These are phyloP conservation scores for Auriscalpium vulgare DNA, from an alignment of 768 basidiomycete species.

Conservation along the genomic window DNA sequence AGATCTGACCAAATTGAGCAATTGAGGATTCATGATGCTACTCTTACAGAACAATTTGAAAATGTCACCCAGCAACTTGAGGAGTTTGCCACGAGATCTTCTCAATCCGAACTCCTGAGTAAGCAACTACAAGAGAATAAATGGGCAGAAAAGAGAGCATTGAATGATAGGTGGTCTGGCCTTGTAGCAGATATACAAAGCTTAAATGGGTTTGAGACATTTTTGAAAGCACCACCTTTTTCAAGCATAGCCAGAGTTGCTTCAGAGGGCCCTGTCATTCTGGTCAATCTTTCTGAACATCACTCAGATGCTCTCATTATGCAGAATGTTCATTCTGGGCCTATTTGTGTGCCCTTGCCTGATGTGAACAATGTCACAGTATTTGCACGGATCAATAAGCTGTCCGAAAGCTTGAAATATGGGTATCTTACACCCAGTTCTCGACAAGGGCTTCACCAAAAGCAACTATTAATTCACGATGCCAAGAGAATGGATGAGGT, in stretches of 20 bases:
- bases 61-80: neutral
- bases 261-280: constrained; percentile 1
- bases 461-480: too few species aligned
- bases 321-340: neutral
- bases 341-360: constrained; percentile 1
- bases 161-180: neutral
- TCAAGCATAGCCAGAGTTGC: constrained; percentile 1
- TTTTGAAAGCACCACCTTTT: constrained; percentile 1
- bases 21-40: neutral
- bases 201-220: neutral
- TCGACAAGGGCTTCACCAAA: too few species aligned
- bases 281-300: constrained; percentile 2
- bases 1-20: neutral
- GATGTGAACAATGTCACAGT: neutral
- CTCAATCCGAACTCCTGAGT: neutral
- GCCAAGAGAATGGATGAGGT: neutral
- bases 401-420: neutral
- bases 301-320: constrained; percentile 9
- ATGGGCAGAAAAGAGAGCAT: neutral
- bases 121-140: neutral
- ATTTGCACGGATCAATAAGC: neutral
- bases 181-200: neutral
- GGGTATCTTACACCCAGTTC: neutral
- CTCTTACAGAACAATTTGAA: neutral
- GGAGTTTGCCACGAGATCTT: neutral